phyloP scores from a whole-genome alignment of 169 alveolate genomes.

The Plasmodium vinckei region DNA sequence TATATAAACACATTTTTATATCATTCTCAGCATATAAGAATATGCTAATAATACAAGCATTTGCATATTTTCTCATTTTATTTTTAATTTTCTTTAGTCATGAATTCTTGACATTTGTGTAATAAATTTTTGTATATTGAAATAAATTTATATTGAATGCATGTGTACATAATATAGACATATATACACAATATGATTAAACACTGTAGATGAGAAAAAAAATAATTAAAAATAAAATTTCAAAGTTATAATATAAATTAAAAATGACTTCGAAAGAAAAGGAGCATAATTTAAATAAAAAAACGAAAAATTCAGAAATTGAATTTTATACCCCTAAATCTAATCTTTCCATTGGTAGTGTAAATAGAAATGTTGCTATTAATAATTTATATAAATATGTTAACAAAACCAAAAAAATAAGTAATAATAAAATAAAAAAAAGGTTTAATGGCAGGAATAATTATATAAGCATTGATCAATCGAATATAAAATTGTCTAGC shows the following conservation, averaged over 20 bases:
- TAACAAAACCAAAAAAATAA: conserved; percentile 11
- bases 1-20: too few species aligned
- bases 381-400: conserved; percentile 48
- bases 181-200: neutral
- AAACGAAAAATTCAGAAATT: conserved; percentile 27
- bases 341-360: conserved; percentile 44
- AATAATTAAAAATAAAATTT: neutral
- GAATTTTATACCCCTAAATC: conserved; percentile 68
- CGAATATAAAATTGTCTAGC: neutral
- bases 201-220: neutral
- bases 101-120: too few species aligned
- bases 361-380: conserved; percentile 26
- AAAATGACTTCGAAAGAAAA: neutral
- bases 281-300: conserved; percentile 5
- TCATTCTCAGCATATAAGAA: too few species aligned
- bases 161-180: neutral
- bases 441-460: neutral
- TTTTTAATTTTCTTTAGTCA: too few species aligned
- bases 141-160: neutral
- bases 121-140: too few species aligned
- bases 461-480: neutral
- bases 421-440: conserved; percentile 5
- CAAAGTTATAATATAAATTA: conserved; percentile 15
- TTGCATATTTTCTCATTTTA: too few species aligned
- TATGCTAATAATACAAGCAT: too few species aligned